Percentiles rank a stretch among this genome's conserved stretches.
Evolutionary conservation across 164 flowering plant genomes (phyloP).

Genomic region (Vitis amurensis): DNA sequence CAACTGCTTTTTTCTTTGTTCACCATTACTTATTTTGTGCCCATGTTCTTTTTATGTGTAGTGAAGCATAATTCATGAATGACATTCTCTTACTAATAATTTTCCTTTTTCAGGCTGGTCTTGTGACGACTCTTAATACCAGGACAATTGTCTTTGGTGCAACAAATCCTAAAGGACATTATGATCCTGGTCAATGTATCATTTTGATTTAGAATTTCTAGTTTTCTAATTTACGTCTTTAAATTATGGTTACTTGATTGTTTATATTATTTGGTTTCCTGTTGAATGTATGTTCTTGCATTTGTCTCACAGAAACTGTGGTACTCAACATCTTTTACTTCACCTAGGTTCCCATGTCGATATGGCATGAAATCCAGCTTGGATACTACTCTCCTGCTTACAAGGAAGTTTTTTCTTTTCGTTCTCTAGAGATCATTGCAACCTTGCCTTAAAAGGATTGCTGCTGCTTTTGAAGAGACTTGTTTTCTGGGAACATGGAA

Average conservation of each 20-base stretch:
- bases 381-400: too few relatives aligned
- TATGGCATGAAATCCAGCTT: too few relatives aligned
- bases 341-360: too few relatives aligned
- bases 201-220: constrained; percentile 1
- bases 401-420: too few relatives aligned
- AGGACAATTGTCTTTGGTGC: constrained; percentile 93
- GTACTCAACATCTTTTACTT: too few relatives aligned
- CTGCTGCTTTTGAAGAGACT: too few relatives aligned
- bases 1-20: background rate
- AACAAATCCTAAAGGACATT: constrained; percentile 97
- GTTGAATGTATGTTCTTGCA: background rate
- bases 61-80: background rate
- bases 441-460: too few relatives aligned
- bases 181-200: constrained; percentile 92
- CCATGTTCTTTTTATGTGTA: background rate
- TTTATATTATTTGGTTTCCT: background rate
- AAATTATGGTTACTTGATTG: background rate
- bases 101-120: constrained; percentile 74
- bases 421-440: too few relatives aligned
- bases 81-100: background rate
- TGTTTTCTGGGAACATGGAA: too few relatives aligned
- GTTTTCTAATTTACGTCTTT: background rate
- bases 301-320: too few relatives aligned
- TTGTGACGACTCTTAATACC: constrained; percentile 90
- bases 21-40: too few relatives aligned